A percentile compares a stretch with the other conserved stretches of the same genome.
Conservation (phyloP, 2,329 filamentous ascomycete genomes). For the Cyphellophora europaea region DNA sequence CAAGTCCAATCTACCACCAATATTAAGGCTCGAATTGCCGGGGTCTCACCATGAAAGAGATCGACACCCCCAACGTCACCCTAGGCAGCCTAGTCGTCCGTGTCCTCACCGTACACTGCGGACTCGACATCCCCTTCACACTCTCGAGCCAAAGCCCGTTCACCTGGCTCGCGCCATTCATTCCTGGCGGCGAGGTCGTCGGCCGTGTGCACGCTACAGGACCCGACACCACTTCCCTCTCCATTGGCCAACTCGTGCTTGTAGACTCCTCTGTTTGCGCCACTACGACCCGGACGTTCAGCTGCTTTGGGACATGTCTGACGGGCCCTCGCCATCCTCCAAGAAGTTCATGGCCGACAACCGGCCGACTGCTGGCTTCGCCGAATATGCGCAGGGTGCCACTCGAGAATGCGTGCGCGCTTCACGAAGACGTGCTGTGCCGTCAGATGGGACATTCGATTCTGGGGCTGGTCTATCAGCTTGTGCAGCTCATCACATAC, state of each 20-base stretch:
- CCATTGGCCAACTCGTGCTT: constrained; percentile 14
- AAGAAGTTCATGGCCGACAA: background rate
- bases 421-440: constrained; percentile 12
- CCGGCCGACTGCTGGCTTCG: constrained; percentile 4
- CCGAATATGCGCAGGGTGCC: constrained; percentile 12
- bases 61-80: constrained; percentile 6
- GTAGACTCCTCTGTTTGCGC: constrained; percentile 11
- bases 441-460: constrained; percentile 12
- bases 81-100: constrained; percentile 14
- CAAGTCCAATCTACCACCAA: no score
- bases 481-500: constrained; percentile 6
- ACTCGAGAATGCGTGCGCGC: constrained; percentile 12
- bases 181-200: background rate
- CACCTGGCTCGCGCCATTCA: background rate
- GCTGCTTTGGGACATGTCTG: constrained; percentile 8
- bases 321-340: constrained; percentile 2
- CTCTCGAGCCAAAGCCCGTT: background rate
- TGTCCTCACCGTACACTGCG: background rate
- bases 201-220: background rate
- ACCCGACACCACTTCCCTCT: constrained; percentile 10
- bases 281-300: constrained; percentile 11
- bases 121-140: background rate
- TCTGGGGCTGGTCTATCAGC: constrained; percentile 7
- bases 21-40: no score
- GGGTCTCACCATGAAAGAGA: constrained; percentile 6